These are phyloP conservation scores for Paramyrothecium sp. DNA, from an alignment of 2,329 filamentous ascomycete genomes.

Conservation along the genomic window DNA sequence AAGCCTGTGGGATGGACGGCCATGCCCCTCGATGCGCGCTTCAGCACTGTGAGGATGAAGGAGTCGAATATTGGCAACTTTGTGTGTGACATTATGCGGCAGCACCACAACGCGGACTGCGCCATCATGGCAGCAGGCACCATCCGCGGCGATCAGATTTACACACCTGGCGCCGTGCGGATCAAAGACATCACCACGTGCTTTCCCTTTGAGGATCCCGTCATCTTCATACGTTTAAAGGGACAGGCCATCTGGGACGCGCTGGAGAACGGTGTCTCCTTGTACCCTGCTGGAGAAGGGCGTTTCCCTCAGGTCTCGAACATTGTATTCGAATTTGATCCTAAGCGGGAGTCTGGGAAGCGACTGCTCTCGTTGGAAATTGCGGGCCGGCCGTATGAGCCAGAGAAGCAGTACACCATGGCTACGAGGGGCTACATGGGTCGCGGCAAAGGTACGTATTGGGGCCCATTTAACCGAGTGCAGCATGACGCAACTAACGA, in stretches of 20 bases:
- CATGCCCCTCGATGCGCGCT: constrained; percentile 79
- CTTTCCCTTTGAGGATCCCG: constrained; percentile 90
- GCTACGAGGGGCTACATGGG: constrained; percentile 88
- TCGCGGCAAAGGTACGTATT: constrained; percentile 63
- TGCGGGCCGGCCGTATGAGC: constrained; percentile 58
- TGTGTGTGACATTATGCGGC: constrained; percentile 86
- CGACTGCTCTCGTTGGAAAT: constrained; percentile 65
- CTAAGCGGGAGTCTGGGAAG: constrained; percentile 54
- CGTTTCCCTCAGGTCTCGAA: constrained; percentile 86
- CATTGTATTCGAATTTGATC: constrained; percentile 73
- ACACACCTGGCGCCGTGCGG: constrained; percentile 74
- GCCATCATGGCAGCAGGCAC: constrained; percentile 83
- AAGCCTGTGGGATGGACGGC: constrained; percentile 83
- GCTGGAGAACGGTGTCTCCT: constrained; percentile 78
- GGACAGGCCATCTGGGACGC: constrained; percentile 76
- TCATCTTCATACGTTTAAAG: constrained; percentile 70
- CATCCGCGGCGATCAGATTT: constrained; percentile 85
- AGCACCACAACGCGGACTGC: constrained; percentile 78
- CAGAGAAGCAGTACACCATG: constrained; percentile 65
- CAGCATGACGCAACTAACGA: neutral
- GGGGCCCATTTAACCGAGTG: neutral
- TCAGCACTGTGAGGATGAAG: constrained; percentile 72
- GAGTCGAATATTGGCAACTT: constrained; percentile 91
- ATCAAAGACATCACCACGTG: constrained; percentile 84
- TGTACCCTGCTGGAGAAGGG: constrained; percentile 79